Evolutionary conservation across 2,329 filamentous ascomycete species (phyloP).

Genomic region (Calycina herbarum): DNA sequence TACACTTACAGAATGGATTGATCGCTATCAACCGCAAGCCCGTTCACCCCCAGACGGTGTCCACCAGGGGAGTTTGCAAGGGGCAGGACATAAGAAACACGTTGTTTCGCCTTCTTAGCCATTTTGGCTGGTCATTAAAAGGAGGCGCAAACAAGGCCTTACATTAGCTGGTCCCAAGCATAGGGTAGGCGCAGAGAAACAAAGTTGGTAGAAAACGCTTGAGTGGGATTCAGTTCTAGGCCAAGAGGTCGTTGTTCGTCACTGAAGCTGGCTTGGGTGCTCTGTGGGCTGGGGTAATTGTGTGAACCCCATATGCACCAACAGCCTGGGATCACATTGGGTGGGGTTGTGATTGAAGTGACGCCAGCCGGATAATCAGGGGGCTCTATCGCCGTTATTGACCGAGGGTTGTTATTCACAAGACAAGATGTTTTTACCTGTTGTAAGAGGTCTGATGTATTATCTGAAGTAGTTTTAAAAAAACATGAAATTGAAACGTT

Average conservation of each 20-base stretch:
- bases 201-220: not conserved
- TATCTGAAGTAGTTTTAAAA: too few species aligned
- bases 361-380: not conserved
- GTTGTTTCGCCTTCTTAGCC: slow-evolving; percentile 65
- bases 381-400: not conserved
- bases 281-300: not conserved
- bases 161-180: slow-evolving; percentile 8
- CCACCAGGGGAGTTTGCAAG: slow-evolving; percentile 75
- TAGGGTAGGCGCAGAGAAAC: slow-evolving; percentile 1
- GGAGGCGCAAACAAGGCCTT: slow-evolving; percentile 9
- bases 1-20: slow-evolving; percentile 75
- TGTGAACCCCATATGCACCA: not conserved
- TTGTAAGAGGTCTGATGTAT: too few species aligned
- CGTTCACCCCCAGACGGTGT: slow-evolving; percentile 92
- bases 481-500: not conserved
- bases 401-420: not conserved
- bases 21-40: slow-evolving; percentile 80
- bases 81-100: slow-evolving; percentile 73
- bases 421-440: not conserved
- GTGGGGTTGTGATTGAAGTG: not conserved
- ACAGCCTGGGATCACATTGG: slow-evolving; percentile 2
- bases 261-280: not conserved
- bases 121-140: slow-evolving; percentile 15
- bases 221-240: slow-evolving; percentile 2
- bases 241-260: slow-evolving; percentile 4